Evolutionary conservation across 2,329 filamentous ascomycete genomes (phyloP), one percentile per base, ranked within the genome.

Genomic region (Pyricularia pennisetigena): DNA sequence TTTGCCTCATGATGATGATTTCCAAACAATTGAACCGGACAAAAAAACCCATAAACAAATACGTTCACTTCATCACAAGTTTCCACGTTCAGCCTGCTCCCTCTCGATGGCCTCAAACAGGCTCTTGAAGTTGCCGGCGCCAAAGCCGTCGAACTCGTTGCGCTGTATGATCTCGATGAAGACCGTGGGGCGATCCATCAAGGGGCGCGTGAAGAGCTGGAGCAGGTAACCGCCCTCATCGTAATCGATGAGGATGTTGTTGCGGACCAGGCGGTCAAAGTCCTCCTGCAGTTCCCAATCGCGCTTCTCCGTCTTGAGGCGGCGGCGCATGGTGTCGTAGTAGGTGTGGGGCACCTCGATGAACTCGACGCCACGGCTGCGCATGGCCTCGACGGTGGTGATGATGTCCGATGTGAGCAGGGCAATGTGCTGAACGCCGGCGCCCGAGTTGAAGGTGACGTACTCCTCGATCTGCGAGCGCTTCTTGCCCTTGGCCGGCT

Each of bases 91-190:
- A 64, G 88, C 93, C 83, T 97, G 94, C 79, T 97, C 94, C 66
- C 94, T 83, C 84, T 97, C 94, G 77, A 97, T 96, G 2, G 94
- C 94, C 83, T 97, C 94, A 74, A 97, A 97, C 73, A 97, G 75
- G 70, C 90, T 93, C 86, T 93, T 97, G 82, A 97, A 97, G 79
- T 97, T 98, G 0, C 94, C 94, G 0, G 94, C 94, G 4, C 94
- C 94, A 73, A 97, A 97, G 0, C 94, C 94, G 35, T 91, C 89
- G 77, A 97, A 97, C 71, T 93, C 89, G 74, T 96, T 90, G 69
- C 94, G 83, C 82, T 97, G 93, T 74, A 97, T 97, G 74, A 97
- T 97, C 85, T 97, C 94, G 71, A 97, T 88, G 76, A 97, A 97
- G 30, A 97, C 94, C 3, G 94, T 97, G 28, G 94, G 94, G 14